phyloP scores from a whole-genome alignment of 78 protist species.

The Chrysochromulina tobinii region DNA sequence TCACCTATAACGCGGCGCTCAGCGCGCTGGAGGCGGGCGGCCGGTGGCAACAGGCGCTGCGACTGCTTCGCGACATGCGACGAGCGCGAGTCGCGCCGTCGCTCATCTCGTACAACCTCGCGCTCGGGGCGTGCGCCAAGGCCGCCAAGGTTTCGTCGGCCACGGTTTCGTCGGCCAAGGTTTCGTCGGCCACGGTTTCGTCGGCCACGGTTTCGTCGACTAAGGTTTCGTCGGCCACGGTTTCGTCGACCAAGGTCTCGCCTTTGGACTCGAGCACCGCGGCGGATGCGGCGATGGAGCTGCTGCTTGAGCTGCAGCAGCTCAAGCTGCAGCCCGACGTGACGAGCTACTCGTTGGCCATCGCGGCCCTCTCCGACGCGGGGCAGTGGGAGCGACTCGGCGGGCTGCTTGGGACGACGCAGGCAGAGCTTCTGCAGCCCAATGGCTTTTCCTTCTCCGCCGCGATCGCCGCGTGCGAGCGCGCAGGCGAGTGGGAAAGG shows the following conservation, averaged over 20 bases:
- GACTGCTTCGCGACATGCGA: background rate
- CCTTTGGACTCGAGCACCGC: too few relatives aligned
- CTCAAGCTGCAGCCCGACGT: background rate
- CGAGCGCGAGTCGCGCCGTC: background rate
- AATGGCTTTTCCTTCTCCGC: background rate
- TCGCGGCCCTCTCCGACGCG: background rate
- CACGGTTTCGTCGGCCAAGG: too few relatives aligned
- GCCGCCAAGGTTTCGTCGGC: background rate
- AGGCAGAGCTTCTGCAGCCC: background rate
- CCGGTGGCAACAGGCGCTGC: background rate
- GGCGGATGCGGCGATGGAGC: background rate
- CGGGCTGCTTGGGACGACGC: constrained; percentile 14
- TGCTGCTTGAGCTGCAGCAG: background rate
- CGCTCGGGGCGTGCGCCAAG: background rate
- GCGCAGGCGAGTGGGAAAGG: constrained; percentile 2
- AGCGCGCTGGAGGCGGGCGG: background rate
- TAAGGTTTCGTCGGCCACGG: too few relatives aligned
- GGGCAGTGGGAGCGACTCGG: background rate
- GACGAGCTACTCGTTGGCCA: background rate
- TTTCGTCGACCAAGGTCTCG: too few relatives aligned
- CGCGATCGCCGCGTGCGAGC: constrained; percentile 19
- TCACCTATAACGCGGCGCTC: background rate
- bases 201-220: too few relatives aligned
- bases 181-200: too few relatives aligned
- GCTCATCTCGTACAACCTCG: background rate